Conservation (phyloP, 108 stramenopile genomes). For the Fragilariopsis cylindrus region DNA sequence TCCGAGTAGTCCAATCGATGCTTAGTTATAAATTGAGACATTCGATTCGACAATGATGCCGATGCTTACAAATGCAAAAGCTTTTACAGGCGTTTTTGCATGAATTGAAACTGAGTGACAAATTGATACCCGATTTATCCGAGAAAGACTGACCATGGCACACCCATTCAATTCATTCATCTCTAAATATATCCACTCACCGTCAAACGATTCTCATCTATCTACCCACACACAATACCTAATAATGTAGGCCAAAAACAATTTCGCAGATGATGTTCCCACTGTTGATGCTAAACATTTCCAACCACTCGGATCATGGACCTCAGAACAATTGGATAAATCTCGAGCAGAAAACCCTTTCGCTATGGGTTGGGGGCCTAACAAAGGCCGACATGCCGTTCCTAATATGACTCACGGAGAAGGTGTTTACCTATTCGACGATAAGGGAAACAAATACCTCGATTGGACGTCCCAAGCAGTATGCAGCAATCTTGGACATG, state of each 20-base stretch:
- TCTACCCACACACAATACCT: too few relatives aligned
- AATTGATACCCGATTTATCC: too few relatives aligned
- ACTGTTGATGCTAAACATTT: constrained; percentile 48
- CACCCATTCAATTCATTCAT: too few relatives aligned
- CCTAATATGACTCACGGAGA: constrained; percentile 67
- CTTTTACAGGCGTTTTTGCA: too few relatives aligned
- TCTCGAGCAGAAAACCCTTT: constrained; percentile 50
- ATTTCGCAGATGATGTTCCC: constrained; percentile 27
- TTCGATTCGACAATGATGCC: too few relatives aligned
- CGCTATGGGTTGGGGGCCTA: constrained; percentile 64
- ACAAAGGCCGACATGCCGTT: constrained; percentile 34
- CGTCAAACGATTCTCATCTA: too few relatives aligned
- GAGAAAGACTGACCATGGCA: too few relatives aligned
- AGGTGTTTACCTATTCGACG: constrained; percentile 64
- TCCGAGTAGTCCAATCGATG: too few relatives aligned
- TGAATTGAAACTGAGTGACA: too few relatives aligned
- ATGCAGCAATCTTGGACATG: constrained; percentile 66
- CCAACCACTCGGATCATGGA: constrained; percentile 54
- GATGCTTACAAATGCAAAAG: too few relatives aligned
- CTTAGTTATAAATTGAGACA: too few relatives aligned
- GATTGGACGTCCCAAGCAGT: constrained; percentile 81
- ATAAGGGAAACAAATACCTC: constrained; percentile 58
- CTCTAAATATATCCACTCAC: too few relatives aligned
- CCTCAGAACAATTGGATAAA: constrained; percentile 41
- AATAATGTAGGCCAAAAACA: constrained; percentile 30